These are phyloP conservation scores for Penicillium sp. DNA, from an alignment of 2,329 filamentous ascomycete genomes.

Conservation along the genomic window DNA sequence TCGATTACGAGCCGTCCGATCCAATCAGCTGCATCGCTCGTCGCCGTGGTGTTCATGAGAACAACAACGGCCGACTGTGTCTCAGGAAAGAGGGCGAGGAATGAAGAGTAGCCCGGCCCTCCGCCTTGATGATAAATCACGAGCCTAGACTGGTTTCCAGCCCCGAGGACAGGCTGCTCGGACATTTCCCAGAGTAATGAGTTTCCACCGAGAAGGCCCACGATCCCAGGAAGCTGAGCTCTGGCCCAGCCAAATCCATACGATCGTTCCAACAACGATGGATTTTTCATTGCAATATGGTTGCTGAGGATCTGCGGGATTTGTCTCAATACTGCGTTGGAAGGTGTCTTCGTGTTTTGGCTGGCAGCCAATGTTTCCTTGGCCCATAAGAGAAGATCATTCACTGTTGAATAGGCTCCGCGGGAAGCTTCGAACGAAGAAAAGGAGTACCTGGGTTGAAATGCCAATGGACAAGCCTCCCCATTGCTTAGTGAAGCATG, in stretches of 20 bases:
- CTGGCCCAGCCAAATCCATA: conserved; percentile 4
- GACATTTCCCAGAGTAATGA: neutral
- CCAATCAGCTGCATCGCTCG: conserved; percentile 4
- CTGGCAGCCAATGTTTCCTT: conserved; percentile 1
- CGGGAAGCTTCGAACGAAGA: neutral
- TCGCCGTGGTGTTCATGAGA: neutral
- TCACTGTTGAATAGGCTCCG: conserved; percentile 2
- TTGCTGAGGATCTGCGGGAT: neutral
- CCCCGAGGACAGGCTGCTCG: neutral
- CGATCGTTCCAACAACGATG: neutral
- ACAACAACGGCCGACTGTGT: conserved; percentile 4
- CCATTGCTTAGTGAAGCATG: neutral
- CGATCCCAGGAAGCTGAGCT: neutral
- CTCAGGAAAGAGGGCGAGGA: conserved; percentile 5
- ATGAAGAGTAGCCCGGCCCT: neutral
- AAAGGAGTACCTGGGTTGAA: neutral
- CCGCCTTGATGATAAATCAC: conserved; percentile 7
- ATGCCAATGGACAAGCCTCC: neutral
- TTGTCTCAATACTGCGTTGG: neutral
- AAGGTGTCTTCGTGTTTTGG: neutral
- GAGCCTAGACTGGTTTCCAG: neutral
- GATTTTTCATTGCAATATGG: neutral
- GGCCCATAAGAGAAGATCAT: conserved; percentile 1
- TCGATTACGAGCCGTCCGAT: neutral
- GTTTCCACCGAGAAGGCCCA: neutral